Evolutionary conservation across 345 rosid species (phyloP).

Genomic region (Rhodamnia argentea): DNA sequence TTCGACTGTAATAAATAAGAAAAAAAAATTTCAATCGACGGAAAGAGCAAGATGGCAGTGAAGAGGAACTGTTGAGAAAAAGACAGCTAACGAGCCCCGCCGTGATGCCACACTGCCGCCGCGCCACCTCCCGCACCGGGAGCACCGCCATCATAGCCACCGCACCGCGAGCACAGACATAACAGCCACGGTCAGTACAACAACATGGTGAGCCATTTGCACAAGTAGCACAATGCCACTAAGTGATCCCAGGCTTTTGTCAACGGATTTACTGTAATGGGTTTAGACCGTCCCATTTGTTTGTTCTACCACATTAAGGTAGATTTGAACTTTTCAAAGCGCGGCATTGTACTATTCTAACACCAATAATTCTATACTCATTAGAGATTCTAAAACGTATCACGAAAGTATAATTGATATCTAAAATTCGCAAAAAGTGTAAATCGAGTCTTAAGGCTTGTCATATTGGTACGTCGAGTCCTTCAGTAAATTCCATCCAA

Average conservation of each 20-base stretch:
- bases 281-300: neutral
- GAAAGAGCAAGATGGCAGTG: neutral
- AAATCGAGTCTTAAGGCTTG: too few relatives aligned
- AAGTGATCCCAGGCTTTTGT: neutral
- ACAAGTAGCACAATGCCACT: neutral
- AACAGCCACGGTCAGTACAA: neutral
- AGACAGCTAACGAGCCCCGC: rapidly evolving
- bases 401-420: too few relatives aligned
- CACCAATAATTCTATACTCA: too few relatives aligned
- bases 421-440: too few relatives aligned
- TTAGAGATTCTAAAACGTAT: rapidly evolving
- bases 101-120: rapidly evolving
- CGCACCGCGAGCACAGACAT: neutral
- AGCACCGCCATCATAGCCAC: neutral
- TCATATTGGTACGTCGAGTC: too few relatives aligned
- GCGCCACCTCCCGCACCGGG: neutral
- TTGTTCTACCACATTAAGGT: neutral
- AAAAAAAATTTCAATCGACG: neutral
- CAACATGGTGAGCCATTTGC: neutral
- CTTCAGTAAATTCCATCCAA: too few relatives aligned
- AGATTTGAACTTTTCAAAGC: too few relatives aligned
- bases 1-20: neutral
- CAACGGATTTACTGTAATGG: neutral
- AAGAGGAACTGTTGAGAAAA: neutral
- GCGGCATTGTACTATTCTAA: too few relatives aligned